Conservation (phyloP, 768 basidiomycete species). For the Agrocybe pediades region DNA sequence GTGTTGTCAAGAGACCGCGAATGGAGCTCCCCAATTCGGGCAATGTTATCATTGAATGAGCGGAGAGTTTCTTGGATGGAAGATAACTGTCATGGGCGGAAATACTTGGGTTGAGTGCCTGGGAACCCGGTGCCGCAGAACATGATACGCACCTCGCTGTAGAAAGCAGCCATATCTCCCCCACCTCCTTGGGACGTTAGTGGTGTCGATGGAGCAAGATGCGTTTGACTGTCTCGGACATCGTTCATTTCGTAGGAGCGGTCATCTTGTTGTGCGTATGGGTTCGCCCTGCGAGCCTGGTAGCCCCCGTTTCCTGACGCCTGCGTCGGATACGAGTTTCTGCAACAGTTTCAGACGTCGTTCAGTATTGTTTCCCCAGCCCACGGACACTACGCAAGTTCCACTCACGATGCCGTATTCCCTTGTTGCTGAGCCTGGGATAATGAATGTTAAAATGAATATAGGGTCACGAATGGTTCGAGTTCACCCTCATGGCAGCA, state of each 20-base stretch:
- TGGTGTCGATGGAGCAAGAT: slow-evolving; percentile 37
- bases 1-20: slow-evolving; percentile 75
- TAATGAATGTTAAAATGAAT: slow-evolving; percentile 13
- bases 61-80: slow-evolving; percentile 72
- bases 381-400: not conserved
- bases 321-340: slow-evolving; percentile 70
- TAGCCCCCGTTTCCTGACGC: slow-evolving; percentile 51
- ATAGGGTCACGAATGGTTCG: slow-evolving; percentile 1
- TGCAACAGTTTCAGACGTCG: slow-evolving; percentile 18
- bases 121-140: not conserved
- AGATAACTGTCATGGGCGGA: slow-evolving; percentile 53
- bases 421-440: slow-evolving; percentile 72
- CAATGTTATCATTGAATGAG: slow-evolving; percentile 69
- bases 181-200: slow-evolving; percentile 28
- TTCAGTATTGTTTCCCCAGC: not conserved
- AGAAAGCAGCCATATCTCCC: slow-evolving; percentile 74
- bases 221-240: slow-evolving; percentile 59
- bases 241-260: slow-evolving; percentile 72
- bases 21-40: slow-evolving; percentile 71
- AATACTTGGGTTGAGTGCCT: not conserved
- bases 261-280: slow-evolving; percentile 69
- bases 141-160: slow-evolving; percentile 58
- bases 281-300: slow-evolving; percentile 54
- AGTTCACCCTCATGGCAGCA: slow-evolving; percentile 75
- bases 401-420: slow-evolving; percentile 49